Percentiles rank a stretch among this genome's conserved stretches.
Evolutionary conservation across 2,329 filamentous ascomycete species (phyloP).

Genomic region (Coniochaeta ligniaria): DNA sequence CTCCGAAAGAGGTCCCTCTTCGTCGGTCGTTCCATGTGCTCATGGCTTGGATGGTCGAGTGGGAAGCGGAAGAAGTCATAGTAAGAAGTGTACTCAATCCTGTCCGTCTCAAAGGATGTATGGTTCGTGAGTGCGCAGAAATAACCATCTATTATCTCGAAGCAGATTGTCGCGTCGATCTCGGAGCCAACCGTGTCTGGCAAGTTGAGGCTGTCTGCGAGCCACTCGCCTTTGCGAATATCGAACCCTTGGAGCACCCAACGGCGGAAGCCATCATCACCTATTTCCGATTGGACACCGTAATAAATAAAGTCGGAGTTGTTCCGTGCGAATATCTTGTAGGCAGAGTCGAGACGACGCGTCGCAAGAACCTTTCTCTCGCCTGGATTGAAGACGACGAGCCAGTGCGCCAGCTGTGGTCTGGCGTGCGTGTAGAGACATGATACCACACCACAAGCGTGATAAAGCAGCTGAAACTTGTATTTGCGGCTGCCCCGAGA

Average conservation of each 20-base stretch:
- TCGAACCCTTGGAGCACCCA: slow-evolving; percentile 55
- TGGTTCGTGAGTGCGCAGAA: slow-evolving; percentile 68
- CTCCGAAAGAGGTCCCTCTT: slow-evolving; percentile 53
- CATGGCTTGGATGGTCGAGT: slow-evolving; percentile 35
- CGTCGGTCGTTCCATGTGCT: slow-evolving; percentile 31
- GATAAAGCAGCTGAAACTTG: slow-evolving; percentile 48
- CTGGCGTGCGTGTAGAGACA: slow-evolving; percentile 44
- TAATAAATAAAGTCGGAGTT: slow-evolving; percentile 55
- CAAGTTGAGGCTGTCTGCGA: slow-evolving; percentile 40
- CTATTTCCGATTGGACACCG: slow-evolving; percentile 52
- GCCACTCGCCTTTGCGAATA: slow-evolving; percentile 31
- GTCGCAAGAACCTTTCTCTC: slow-evolving; percentile 31
- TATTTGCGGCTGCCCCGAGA: slow-evolving; percentile 28
- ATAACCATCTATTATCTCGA: slow-evolving; percentile 58
- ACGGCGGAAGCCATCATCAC: slow-evolving; percentile 46
- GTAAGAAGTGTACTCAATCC: slow-evolving; percentile 60
- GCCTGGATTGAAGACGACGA: slow-evolving; percentile 42
- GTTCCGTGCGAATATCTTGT: slow-evolving; percentile 62
- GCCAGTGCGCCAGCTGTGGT: slow-evolving; percentile 33
- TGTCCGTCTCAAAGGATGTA: slow-evolving; percentile 52
- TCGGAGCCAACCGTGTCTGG: slow-evolving; percentile 55
- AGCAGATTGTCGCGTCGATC: slow-evolving; percentile 61
- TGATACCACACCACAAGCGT: slow-evolving; percentile 47
- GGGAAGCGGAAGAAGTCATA: slow-evolving; percentile 62
- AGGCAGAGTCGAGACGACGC: slow-evolving; percentile 33